phyloP scores from a whole-genome alignment of 352 stramenopile genomes.

The Phytopythium aichiense region DNA sequence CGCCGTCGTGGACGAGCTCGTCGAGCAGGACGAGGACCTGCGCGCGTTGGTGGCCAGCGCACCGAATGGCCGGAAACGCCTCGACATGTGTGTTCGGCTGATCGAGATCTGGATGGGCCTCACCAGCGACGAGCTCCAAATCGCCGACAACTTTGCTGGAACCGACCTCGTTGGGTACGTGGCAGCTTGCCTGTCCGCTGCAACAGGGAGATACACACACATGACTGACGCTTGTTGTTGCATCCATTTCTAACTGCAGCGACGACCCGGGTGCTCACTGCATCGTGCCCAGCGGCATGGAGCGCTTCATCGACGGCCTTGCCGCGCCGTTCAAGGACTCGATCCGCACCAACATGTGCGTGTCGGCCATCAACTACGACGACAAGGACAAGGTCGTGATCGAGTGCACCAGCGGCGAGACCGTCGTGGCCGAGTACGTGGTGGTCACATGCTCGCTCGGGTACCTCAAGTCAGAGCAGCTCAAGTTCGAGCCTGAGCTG shows the following conservation, averaged over 20 bases:
- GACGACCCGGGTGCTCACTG: conserved; percentile 48
- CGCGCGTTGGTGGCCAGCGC: conserved; percentile 8
- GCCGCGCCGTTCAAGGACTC: conserved; percentile 20
- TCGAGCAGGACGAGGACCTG: conserved; percentile 18
- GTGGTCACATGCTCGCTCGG: conserved; percentile 60
- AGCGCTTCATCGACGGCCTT: conserved; percentile 41
- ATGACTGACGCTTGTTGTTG: background rate
- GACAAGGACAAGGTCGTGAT: conserved; percentile 24
- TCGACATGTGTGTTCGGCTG: conserved; percentile 40
- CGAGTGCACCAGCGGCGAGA: conserved; percentile 17
- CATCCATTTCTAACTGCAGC: conserved; percentile 9
- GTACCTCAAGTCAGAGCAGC: conserved; percentile 33
- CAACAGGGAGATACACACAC: background rate
- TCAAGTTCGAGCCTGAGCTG: conserved; percentile 48
- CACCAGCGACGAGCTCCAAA: conserved; percentile 39
- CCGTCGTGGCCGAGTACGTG: conserved; percentile 33
- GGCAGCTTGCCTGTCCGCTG: background rate
- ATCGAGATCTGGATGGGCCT: conserved; percentile 61
- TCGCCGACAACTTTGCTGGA: conserved; percentile 47
- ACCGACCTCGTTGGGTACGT: conserved; percentile 30
- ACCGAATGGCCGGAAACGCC: conserved; percentile 18
- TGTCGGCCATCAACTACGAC: conserved; percentile 27
- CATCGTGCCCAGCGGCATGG: conserved; percentile 46
- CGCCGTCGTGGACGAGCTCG: conserved; percentile 31
- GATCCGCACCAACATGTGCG: conserved; percentile 26